Percentiles rank a stretch among this genome's conserved stretches.
These are phyloP conservation scores for Phaeomoniella chlamydospora DNA, from an alignment of 2,329 filamentous ascomycete genomes.

Conservation along the genomic window DNA sequence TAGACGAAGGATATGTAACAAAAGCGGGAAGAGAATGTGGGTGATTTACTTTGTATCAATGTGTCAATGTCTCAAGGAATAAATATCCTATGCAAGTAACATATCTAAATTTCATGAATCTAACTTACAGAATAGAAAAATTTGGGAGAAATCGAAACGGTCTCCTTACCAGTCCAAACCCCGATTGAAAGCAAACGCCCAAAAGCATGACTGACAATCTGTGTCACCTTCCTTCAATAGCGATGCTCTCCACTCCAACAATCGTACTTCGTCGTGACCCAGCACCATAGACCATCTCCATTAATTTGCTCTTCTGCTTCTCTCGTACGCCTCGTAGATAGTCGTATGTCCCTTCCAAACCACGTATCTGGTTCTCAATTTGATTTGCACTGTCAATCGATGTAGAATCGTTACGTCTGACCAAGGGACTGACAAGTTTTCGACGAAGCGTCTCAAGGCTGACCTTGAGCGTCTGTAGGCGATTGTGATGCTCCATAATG, in stretches of 20 bases:
- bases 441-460: conserved; percentile 73
- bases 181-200: no score
- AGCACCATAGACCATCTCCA: conserved; percentile 61
- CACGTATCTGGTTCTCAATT: conserved; percentile 66
- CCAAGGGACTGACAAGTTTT: conserved; percentile 72
- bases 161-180: no score
- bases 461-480: conserved; percentile 68
- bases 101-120: no score
- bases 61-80: no score
- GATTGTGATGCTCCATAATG: conserved; percentile 73
- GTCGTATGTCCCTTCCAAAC: conserved; percentile 63
- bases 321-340: conserved; percentile 64
- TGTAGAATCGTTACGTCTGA: conserved; percentile 45
- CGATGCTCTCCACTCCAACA: conserved; percentile 1
- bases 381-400: conserved; percentile 38
- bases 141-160: no score
- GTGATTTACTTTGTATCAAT: no score
- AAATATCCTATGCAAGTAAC: no score
- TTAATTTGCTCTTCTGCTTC: conserved; percentile 67
- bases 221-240: conserved; percentile 1
- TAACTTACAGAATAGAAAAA: no score
- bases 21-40: no score
- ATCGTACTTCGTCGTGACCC: conserved; percentile 10
- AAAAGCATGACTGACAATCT: no score
- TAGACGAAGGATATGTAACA: no score